Evolutionary conservation across 805 yeast genomes (phyloP), one percentile per base, ranked within the genome.

Genomic region (Blastobotrys terrestris): DNA sequence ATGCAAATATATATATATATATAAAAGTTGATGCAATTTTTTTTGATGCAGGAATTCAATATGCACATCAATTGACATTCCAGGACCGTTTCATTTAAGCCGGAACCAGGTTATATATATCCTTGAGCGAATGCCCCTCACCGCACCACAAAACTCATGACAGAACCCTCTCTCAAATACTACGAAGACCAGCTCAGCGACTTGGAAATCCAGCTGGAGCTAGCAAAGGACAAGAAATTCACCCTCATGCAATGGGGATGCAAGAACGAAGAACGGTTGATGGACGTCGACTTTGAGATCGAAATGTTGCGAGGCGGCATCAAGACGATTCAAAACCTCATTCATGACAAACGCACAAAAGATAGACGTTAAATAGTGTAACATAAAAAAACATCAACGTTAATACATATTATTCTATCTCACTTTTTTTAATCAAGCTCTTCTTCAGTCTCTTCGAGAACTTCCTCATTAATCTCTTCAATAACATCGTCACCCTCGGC

Each of bases 391-490:
- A 26, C 35, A 26, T 26, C 5, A 26, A 26, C 35, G 35, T 18
- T 26, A 21, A 15, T 19, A 15, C 16, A 15, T 46, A 46, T 18
- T 44, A 13, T 6, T 20, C 31, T 46, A 26, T 20, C 5, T 18
- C n/a, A 18, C 11, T 44, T n/a, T 14, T 31, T 15, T 22, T 56
- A 57, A 22, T 67, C 68, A 48, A 71, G 58, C 53, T 57, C 67
- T 55, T 72, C 76, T 58, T 65, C 69, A 58, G 56, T 59, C 59
- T 87, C 87, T 39, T 73, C 69, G 50, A 94, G 71, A 2, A 80
- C 64, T 50, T 68, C 71, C 56, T 65, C 95, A 63, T 83, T 81
- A 63, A 84, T 78, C 69, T 87, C 96, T 69, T 87, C 91, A 60
- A 85, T 80, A 44, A 79, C 77, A 64, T 81, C 85, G 49, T 68